Conservation (phyloP, 441 rosid species). For the Monsonia emarginata region DNA sequence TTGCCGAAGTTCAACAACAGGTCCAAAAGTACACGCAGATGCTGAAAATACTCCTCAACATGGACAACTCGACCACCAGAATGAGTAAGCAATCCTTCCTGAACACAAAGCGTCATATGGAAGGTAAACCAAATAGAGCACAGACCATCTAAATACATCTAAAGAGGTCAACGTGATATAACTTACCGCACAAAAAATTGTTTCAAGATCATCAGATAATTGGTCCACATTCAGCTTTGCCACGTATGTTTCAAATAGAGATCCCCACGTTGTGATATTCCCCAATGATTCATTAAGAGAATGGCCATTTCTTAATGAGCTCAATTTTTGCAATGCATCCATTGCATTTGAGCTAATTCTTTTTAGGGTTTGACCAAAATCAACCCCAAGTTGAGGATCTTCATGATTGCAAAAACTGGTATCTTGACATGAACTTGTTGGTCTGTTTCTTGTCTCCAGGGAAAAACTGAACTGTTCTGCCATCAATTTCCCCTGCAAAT, state of each 20-base stretch:
- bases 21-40: conserved; percentile 42
- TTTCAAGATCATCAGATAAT: conserved; percentile 42
- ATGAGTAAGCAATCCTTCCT: conserved; percentile 49
- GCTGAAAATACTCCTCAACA: conserved; percentile 38
- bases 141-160: conserved; percentile 9
- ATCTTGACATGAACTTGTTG: conserved; percentile 13
- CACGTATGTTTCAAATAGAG: conserved; percentile 38
- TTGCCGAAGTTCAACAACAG: conserved; percentile 49
- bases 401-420: conserved; percentile 13
- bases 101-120: conserved; percentile 22
- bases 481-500: conserved; percentile 55
- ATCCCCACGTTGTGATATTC: conserved; percentile 56
- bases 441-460: conserved; percentile 20
- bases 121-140: conserved; percentile 6
- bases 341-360: conserved; percentile 29
- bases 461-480: conserved; percentile 36
- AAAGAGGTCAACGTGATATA: too few species aligned
- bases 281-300: conserved; percentile 27
- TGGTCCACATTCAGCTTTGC: conserved; percentile 39
- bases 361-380: conserved; percentile 26
- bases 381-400: too few species aligned
- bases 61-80: conserved; percentile 23
- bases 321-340: conserved; percentile 38
- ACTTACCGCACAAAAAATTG: conserved; percentile 49
- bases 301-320: conserved; percentile 25